A percentile compares a stretch with the other conserved stretches of the same genome.
Conservation (phyloP, 148 eudicot genomes). For the Amaranthus palmeri region DNA sequence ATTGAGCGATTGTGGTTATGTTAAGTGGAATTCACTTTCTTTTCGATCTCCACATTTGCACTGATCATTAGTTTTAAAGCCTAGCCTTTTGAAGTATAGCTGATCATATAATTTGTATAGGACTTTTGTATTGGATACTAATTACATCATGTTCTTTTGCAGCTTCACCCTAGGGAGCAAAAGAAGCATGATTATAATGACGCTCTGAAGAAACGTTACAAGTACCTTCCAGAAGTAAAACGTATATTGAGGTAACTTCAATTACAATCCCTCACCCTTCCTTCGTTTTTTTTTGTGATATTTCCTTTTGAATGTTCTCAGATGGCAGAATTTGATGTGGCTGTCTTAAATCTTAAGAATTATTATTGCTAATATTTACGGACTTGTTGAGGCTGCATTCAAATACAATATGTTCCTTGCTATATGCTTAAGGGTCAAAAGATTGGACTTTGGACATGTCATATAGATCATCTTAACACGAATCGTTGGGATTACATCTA, state of each 20-base stretch:
- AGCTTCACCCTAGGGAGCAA: slow-evolving; percentile 88
- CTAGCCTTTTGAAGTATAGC: slow-evolving; percentile 1
- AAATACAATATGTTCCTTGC: neutral
- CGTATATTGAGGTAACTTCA: slow-evolving; percentile 65
- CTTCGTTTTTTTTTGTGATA: neutral
- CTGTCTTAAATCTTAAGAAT: too few relatives aligned
- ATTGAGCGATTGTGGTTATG: neutral
- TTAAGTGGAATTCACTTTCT: neutral
- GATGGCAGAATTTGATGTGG: neutral
- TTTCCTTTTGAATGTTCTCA: neutral
- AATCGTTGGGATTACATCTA: neutral
- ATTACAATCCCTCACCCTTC: neutral
- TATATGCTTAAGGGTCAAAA: neutral
- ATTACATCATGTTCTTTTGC: slow-evolving; percentile 13
- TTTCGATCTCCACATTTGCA: neutral
- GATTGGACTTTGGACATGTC: neutral
- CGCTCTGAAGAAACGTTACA: slow-evolving; percentile 75
- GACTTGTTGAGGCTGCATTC: neutral
- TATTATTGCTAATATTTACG: slow-evolving; percentile 2
- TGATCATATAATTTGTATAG: neutral
- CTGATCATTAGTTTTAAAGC: neutral
- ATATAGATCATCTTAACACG: neutral
- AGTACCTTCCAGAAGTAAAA: slow-evolving; percentile 81
- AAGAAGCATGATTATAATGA: slow-evolving; percentile 79
- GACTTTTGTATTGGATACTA: neutral